Conservation (phyloP, 345 rosid species). For the Physaria fendleri region DNA sequence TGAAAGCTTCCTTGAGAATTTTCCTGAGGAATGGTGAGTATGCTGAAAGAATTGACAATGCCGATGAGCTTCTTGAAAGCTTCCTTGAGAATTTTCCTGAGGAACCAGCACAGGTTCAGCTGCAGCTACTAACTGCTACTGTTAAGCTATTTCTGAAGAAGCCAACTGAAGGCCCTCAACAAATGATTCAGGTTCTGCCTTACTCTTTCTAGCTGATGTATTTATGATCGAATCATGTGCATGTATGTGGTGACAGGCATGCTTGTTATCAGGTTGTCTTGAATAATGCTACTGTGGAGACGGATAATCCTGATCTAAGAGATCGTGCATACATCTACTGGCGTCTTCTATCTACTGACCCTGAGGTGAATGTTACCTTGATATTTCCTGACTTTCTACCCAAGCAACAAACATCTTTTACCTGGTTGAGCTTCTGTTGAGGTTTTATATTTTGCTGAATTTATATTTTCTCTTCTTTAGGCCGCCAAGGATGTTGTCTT, state of each 20-base stretch:
- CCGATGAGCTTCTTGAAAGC: conserved; percentile 99
- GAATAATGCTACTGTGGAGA: conserved; percentile 93
- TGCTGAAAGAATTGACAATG: conserved; percentile 99
- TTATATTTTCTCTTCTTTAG: conserved; percentile 52
- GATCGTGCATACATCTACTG: conserved; percentile 97
- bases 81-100: conserved; percentile 98
- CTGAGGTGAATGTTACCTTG: conserved; percentile 58
- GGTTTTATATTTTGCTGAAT: too few relatives aligned
- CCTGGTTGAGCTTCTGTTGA: too few relatives aligned
- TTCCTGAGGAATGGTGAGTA: conserved; percentile 99
- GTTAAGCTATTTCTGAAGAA: conserved; percentile 94
- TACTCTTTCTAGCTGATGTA: too few relatives aligned
- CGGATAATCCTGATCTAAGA: conserved; percentile 95
- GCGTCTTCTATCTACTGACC: conserved; percentile 93
- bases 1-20: conserved; percentile 97
- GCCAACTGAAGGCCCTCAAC: conserved; percentile 99
- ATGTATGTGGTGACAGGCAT: conserved; percentile 8
- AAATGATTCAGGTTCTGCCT: conserved; percentile 97
- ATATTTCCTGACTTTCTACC: conserved; percentile 9
- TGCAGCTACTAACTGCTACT: conserved; percentile 95
- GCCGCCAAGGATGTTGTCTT: conserved; percentile 96
- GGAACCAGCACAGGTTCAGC: conserved; percentile 98
- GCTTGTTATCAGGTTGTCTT: conserved; percentile 61
- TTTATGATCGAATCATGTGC: too few relatives aligned
- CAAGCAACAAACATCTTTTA: too few relatives aligned